Percentiles rank a stretch among this genome's conserved stretches.
These are phyloP conservation scores for Cryptococcus wingfieldii DNA, from an alignment of 1,284 basidiomycete genomes.

Conservation along the genomic window DNA sequence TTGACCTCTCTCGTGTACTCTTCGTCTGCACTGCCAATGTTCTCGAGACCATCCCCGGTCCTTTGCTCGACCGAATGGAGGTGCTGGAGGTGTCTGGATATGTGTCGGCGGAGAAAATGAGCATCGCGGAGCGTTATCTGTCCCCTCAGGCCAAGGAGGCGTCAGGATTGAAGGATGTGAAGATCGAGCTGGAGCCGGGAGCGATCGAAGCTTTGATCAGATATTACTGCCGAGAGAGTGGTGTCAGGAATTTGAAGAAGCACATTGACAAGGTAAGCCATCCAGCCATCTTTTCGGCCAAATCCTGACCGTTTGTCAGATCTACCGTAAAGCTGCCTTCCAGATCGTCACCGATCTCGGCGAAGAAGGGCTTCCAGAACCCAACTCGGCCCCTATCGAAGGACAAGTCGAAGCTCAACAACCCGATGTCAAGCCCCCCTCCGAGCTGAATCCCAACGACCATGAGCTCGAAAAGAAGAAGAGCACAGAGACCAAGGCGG, in stretches of 20 bases:
- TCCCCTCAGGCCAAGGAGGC: constrained; percentile 92
- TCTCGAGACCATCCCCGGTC: constrained; percentile 93
- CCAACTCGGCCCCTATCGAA: constrained; percentile 16
- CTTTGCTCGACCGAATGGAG: constrained; percentile 94
- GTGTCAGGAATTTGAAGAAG: constrained; percentile 90
- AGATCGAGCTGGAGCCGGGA: constrained; percentile 70
- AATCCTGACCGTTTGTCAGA: constrained; percentile 55
- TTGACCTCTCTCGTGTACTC: constrained; percentile 89
- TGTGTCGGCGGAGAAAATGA: constrained; percentile 91
- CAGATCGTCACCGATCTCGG: constrained; percentile 89
- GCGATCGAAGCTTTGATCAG: constrained; percentile 89
- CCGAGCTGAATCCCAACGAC: constrained; percentile 44
- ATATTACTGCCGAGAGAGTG: constrained; percentile 95
- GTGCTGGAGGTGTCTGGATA: constrained; percentile 96
- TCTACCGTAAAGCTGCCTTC: constrained; percentile 94
- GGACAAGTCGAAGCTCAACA: constrained; percentile 44
- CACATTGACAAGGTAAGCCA: constrained; percentile 80
- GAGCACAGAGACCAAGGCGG: constrained; percentile 22
- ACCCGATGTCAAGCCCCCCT: constrained; percentile 47
- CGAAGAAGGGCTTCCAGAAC: constrained; percentile 79
- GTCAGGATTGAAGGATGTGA: constrained; percentile 76
- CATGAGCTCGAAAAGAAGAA: constrained; percentile 15
- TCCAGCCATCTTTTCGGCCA: neutral
- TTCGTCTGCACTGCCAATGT: constrained; percentile 98
- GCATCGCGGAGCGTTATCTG: constrained; percentile 87